A percentile compares a stretch with the other conserved stretches of the same genome.
These are phyloP conservation scores for Arabidopsis arenosa DNA, from an alignment of 345 rosid species.

Conservation along the genomic window DNA sequence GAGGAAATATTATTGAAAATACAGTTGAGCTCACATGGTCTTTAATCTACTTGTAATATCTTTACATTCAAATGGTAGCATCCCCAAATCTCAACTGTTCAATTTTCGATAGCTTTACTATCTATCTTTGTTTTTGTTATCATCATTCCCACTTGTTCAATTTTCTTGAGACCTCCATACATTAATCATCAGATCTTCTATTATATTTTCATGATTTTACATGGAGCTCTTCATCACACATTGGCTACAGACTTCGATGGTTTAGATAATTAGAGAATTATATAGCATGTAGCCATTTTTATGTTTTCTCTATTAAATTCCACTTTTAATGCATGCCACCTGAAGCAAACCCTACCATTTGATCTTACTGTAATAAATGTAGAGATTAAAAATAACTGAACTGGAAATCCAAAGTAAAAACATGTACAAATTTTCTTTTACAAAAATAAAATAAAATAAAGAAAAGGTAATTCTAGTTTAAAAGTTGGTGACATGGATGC, in stretches of 20 bases:
- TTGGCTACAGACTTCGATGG: background rate
- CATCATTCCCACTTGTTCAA: conserved; percentile 3
- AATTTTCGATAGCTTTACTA: background rate
- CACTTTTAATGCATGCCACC: background rate
- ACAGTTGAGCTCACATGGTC: conserved; percentile 23
- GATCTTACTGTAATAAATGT: background rate
- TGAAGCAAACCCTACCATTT: background rate
- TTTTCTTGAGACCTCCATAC: background rate
- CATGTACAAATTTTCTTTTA: background rate
- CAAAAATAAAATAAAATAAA: background rate
- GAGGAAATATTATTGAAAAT: background rate
- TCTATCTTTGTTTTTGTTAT: conserved; percentile 3
- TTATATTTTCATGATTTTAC: conserved; percentile 10
- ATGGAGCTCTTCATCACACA: background rate
- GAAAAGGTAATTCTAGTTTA: background rate
- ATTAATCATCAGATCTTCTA: background rate
- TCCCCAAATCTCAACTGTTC: background rate
- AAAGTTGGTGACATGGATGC: conserved; percentile 34
- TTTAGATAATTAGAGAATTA: background rate
- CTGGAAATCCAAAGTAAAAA: background rate
- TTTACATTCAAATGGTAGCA: conserved; percentile 18
- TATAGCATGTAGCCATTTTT: background rate
- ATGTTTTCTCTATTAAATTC: background rate
- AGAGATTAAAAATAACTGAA: background rate
- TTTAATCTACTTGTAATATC: conserved; percentile 30